Evolutionary conservation across 495 filamentous ascomycete genomes (phyloP), one percentile per base, ranked within the genome.

Genomic region (Aspergillus campestris): DNA sequence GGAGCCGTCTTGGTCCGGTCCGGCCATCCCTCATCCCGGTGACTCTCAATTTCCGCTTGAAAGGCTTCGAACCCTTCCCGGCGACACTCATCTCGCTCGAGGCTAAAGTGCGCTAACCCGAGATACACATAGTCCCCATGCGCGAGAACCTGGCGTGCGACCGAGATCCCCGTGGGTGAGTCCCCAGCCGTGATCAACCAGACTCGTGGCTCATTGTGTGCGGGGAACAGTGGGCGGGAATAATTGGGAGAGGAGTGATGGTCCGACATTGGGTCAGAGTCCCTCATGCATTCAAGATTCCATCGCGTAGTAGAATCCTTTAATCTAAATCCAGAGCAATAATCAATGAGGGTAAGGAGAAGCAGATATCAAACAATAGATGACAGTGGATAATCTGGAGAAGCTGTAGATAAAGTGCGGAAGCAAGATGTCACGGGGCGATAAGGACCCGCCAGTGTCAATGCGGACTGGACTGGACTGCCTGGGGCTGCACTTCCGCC

Each of bases 161-260:
- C 73, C 32, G 75, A 72, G 38, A 83, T 78, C 38, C 80, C 81
- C 55, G 94, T 77, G n/a, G 90, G 88, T 40, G 86, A 85, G 50
- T 87, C 73, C 13, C 84, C 82, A 38, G 85, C 83, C 24, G 89
- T 94, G 46, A 97, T 73, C 57, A 96, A 83, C 90, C 92, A 97
- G 61, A 87, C 84, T 46, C 80, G 75, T 18, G 79, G 77, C 33
- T 70, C 69, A 59, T 69, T 64, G 61, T 81, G 77, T 40, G 69
- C 59, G 27, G 81, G 80, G 58, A 82, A 83, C 32, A 72, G 70
- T 12, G 73, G 69, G 53, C 63, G 67, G 49, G 58, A 57, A 55
- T 48, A 51, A 47, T 70, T 62, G 60, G 53, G 51, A 35, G 60
- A 62, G 39, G 59, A 55, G 40, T 64, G 51, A 53, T 60, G 66